Conservation (phyloP, 1,284 basidiomycete species). For the Trametes versicolor region DNA sequence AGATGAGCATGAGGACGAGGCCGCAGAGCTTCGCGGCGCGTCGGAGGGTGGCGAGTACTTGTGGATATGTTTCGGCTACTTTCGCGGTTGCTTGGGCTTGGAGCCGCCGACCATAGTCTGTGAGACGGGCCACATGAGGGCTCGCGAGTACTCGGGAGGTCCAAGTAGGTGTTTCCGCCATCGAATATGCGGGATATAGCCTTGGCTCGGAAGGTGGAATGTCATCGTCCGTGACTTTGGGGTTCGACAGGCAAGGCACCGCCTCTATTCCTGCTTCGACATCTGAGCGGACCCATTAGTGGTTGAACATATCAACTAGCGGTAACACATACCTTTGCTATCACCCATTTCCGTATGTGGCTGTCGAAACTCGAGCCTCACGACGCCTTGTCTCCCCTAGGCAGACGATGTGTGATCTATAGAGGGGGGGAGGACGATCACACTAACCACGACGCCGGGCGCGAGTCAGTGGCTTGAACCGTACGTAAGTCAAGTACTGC, state of each 20-base stretch:
- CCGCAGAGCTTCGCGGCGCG: slow-evolving; percentile 13
- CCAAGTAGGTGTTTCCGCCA: too few relatives aligned
- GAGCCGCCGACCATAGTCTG: not conserved
- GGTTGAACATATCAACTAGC: not conserved
- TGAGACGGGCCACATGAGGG: slow-evolving; percentile 2
- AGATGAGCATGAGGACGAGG: slow-evolving; percentile 22
- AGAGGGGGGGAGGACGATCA: too few relatives aligned
- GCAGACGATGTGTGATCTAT: too few relatives aligned
- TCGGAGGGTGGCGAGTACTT: slow-evolving; percentile 1
- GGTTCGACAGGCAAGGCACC: not conserved
- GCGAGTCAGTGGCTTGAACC: too few relatives aligned
- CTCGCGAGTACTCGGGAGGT: not conserved
- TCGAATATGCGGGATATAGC: not conserved
- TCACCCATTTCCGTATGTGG: not conserved
- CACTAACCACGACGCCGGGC: too few relatives aligned
- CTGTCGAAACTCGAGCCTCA: too few relatives aligned
- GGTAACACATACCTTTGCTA: not conserved
- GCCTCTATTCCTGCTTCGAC: not conserved
- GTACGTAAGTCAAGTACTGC: too few relatives aligned
- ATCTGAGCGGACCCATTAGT: not conserved
- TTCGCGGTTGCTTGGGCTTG: not conserved
- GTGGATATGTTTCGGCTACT: slow-evolving; percentile 8
- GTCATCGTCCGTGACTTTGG: not conserved
- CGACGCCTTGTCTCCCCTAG: too few relatives aligned
- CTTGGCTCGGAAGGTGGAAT: not conserved